These are phyloP conservation scores for Fraxinus anomala DNA, from an alignment of 257 asterid genomes.

Conservation along the genomic window DNA sequence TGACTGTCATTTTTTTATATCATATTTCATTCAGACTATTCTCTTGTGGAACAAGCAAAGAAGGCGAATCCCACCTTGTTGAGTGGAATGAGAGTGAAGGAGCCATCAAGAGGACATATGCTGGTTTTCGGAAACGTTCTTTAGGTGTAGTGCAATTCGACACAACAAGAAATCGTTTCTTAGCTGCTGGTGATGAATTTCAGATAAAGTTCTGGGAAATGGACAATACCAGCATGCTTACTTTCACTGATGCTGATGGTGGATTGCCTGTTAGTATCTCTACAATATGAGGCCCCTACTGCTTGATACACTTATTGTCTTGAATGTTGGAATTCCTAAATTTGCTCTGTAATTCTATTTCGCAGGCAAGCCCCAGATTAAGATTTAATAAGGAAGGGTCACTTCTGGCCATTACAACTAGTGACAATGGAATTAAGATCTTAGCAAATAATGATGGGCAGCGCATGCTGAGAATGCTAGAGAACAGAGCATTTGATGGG, in stretches of 20 bases:
- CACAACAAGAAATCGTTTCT: constrained; percentile 78
- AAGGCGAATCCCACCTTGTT: constrained; percentile 89
- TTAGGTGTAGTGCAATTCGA: constrained; percentile 91
- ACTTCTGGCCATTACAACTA: constrained; percentile 83
- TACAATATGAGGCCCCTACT: constrained; percentile 6
- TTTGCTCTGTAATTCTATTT: constrained; percentile 11
- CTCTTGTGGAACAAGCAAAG: constrained; percentile 96
- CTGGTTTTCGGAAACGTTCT: constrained; percentile 87
- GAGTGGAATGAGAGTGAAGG: constrained; percentile 99
- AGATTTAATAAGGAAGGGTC: constrained; percentile 92
- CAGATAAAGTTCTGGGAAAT: constrained; percentile 94
- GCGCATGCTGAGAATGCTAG: constrained; percentile 86
- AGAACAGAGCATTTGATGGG: constrained; percentile 82
- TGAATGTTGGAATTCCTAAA: constrained; percentile 11
- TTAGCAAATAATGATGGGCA: constrained; percentile 85
- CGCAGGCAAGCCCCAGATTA: constrained; percentile 86
- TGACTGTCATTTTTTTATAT: constrained; percentile 15
- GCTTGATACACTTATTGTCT: constrained; percentile 26
- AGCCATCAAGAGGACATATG: constrained; percentile 75
- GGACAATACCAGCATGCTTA: constrained; percentile 68
- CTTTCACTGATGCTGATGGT: constrained; percentile 80
- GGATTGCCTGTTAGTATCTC: constrained; percentile 81
- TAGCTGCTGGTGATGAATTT: constrained; percentile 94
- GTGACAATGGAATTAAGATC: constrained; percentile 87
- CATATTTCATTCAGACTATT: constrained; percentile 64